Conservation (phyloP, 2,329 filamentous ascomycete species). For the Curvularia hawaiiensis region DNA sequence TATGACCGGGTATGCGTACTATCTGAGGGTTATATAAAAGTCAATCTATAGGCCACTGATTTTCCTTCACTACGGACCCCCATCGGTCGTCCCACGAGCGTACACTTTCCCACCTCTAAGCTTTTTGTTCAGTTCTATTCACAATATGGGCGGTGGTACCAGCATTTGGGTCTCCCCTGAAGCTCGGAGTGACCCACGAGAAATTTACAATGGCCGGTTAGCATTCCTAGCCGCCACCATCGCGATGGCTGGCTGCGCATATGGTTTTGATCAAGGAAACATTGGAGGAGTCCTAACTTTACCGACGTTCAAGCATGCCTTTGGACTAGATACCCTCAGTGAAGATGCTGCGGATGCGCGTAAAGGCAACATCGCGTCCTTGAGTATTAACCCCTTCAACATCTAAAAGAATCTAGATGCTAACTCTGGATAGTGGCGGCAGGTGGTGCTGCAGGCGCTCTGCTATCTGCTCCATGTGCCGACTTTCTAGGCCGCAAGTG, state of each 20-base stretch:
- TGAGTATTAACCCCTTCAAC: neutral
- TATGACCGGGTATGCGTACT: neutral
- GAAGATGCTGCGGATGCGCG: neutral
- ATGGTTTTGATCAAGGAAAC: constrained; percentile 1
- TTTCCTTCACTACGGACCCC: neutral
- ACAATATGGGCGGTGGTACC: neutral
- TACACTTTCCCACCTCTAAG: neutral
- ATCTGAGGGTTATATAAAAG: neutral
- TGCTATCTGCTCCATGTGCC: neutral
- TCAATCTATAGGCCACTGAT: neutral
- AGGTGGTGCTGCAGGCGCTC: neutral
- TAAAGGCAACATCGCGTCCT: neutral
- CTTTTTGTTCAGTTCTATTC: neutral
- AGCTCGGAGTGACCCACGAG: neutral
- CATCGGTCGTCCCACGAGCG: neutral
- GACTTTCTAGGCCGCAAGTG: constrained; percentile 1
- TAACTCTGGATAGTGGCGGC: neutral
- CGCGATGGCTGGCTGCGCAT: constrained; percentile 1
- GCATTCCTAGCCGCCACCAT: neutral
- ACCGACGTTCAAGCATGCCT: neutral
- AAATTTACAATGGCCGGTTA: neutral
- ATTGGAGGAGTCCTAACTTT: neutral
- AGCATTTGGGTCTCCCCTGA: neutral
- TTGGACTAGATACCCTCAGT: neutral
- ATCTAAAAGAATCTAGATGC: neutral